Conservation (phyloP, 768 basidiomycete genomes). For the Sutorius australiensis region DNA sequence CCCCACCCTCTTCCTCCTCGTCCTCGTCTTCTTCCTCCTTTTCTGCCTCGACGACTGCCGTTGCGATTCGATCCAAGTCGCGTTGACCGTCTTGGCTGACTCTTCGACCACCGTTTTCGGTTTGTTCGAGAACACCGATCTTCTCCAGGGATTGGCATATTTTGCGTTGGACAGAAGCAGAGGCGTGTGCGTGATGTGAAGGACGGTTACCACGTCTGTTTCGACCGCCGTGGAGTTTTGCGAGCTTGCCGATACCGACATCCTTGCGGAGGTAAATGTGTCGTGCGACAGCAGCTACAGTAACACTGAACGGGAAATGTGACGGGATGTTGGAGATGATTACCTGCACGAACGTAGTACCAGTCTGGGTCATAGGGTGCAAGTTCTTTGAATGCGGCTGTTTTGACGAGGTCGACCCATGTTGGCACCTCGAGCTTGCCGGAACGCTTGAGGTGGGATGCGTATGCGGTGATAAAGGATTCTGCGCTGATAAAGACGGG, state of each 20-base stretch:
- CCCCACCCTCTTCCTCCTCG: conserved; percentile 64
- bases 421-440: conserved; percentile 99
- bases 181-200: conserved; percentile 86
- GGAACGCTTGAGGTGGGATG: conserved; percentile 94
- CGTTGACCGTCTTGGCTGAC: conserved; percentile 97
- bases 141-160: conserved; percentile 97
- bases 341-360: conserved; percentile 98
- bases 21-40: conserved; percentile 75
- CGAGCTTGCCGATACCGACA: conserved; percentile 88
- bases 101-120: conserved; percentile 90
- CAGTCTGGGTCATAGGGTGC: conserved; percentile 99
- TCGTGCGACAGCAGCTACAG: conserved; percentile 86
- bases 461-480: conserved; percentile 89
- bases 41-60: conserved; percentile 76
- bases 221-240: conserved; percentile 95
- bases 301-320: not conserved
- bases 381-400: conserved; percentile 94
- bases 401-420: conserved; percentile 99
- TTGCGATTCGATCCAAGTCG: conserved; percentile 91
- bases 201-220: conserved; percentile 96
- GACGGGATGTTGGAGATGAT: conserved; percentile 27
- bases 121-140: conserved; percentile 95
- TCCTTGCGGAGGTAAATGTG: conserved; percentile 99
- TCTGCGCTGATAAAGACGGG: conserved; percentile 61
- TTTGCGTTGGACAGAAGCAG: conserved; percentile 88